Base-by-base conservation (phyloP, 192 early-diverging fungal species). In the Phycomyces nitens region DNA sequence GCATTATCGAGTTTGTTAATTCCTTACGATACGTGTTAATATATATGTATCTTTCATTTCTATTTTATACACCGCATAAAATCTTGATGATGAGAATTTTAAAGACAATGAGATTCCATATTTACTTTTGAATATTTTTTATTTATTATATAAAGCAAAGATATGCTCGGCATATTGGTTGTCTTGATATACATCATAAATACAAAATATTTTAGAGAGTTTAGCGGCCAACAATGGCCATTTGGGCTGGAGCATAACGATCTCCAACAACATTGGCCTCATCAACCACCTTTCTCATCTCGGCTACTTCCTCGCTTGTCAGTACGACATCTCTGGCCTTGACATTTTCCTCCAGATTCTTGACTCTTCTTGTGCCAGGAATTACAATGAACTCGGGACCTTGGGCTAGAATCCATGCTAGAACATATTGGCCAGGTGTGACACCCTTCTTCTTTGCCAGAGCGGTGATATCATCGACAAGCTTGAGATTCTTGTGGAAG, bases 351-450 rank as follows among this genome's bases (percentile, higher is more conserved):
- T 77, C 68, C 11, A 82, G 68, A 43, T 79, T 75, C 51, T 79
- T 74, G 23, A 72, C 66, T 38, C 71, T 62, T 57, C 70, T 83
- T n/a, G 86, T 84, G 16, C 84, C 86, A 1, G 84, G 83, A 64
- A 84, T 83, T n/a, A 74, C 76, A 71, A 85, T 65, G 26, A 85
- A 66, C 12, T 70, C 62, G 26, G 44, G 24, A 6, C 57, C 75
- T 59, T 88, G 84, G 2, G 69, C 68, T n/a, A 86, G 49, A 23
- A 88, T 71, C 83, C 84, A 88, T 2, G 86, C 84, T 18, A 88
- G 71, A 5, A 72, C 74, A n/a, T 88, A 54, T 60, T 88, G 83
- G 1, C 67, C 54, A 3, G 83, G 56, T n/a, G 68, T 81, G 53
- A 72, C 65, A 10, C 62, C 63, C 44, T 80, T 84, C 43, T 79